Conservation (phyloP, 78 protist genomes). For the Dictyostelium brefeldianum region DNA sequence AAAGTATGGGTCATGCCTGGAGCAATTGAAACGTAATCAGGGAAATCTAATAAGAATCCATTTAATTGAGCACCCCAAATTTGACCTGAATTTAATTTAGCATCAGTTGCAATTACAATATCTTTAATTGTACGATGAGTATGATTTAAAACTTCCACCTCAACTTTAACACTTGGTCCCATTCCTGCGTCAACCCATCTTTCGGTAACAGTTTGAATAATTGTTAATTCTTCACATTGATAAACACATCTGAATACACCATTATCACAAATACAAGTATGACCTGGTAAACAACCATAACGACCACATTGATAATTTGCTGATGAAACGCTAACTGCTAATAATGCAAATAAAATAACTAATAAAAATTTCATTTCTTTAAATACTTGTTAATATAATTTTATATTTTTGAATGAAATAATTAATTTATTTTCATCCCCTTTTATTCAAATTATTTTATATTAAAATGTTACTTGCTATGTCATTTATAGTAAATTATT, state of each 20-base stretch:
- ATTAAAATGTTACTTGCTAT: too few species aligned
- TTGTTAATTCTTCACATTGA: neutral
- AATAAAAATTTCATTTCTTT: too few species aligned
- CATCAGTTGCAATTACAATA: constrained; percentile 21
- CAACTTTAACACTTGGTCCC: constrained; percentile 18
- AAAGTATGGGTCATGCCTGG: constrained; percentile 15
- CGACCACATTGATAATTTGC: constrained; percentile 27
- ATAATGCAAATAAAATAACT: too few species aligned
- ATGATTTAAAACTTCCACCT: constrained; percentile 1
- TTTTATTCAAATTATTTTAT: too few species aligned
- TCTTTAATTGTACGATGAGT: neutral
- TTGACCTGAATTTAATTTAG: neutral
- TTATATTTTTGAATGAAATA: too few species aligned
- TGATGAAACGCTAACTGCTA: too few species aligned
- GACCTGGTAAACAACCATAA: neutral
- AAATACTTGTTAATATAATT: too few species aligned
- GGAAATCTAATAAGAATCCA: neutral
- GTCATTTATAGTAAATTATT: too few species aligned
- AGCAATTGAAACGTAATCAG: neutral
- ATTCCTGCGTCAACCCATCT: constrained; percentile 7
- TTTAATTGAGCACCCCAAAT: constrained; percentile 1
- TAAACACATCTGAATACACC: neutral
- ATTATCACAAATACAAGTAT: constrained; percentile 12
- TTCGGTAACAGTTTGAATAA: constrained; percentile 3
- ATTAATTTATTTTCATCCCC: too few species aligned